These are phyloP conservation scores for Eucalyptus coolabah DNA, from an alignment of 345 rosid genomes.

Conservation along the genomic window DNA sequence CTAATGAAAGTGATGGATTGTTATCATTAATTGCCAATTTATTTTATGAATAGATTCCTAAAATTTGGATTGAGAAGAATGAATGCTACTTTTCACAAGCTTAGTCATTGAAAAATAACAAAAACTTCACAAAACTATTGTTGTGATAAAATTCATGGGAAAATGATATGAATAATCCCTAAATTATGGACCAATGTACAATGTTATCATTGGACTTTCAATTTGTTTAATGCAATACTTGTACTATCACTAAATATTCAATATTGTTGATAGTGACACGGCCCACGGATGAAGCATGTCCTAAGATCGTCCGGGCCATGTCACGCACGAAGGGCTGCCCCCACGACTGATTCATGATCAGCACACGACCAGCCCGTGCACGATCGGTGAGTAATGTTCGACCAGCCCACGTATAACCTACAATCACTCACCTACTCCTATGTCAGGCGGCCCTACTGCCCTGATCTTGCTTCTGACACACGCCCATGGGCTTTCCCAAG, in stretches of 20 bases:
- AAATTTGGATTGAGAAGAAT: neutral
- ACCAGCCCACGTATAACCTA: too few species aligned
- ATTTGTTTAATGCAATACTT: too few species aligned
- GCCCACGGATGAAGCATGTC: too few species aligned
- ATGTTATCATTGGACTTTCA: too few species aligned
- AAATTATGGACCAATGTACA: too few species aligned
- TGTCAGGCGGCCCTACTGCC: rapidly evolving
- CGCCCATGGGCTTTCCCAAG: too few species aligned
- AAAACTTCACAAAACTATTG: neutral
- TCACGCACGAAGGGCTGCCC: too few species aligned
- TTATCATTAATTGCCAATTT: neutral
- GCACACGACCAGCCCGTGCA: rapidly evolving
- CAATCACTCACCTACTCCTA: rapidly evolving
- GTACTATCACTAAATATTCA: too few species aligned
- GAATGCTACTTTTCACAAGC: neutral
- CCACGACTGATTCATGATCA: rapidly evolving
- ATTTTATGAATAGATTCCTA: neutral
- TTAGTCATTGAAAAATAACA: neutral
- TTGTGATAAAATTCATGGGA: neutral
- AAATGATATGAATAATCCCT: too few species aligned
- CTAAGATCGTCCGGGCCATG: rapidly evolving
- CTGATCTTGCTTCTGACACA: too few species aligned
- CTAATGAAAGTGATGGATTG: too few species aligned
- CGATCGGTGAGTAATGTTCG: rapidly evolving
- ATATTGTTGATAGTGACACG: too few species aligned